Percentiles rank a stretch among this genome's conserved stretches.
phyloP scores from a whole-genome alignment of 352 stramenopile species.

The Pythium chondricola region DNA sequence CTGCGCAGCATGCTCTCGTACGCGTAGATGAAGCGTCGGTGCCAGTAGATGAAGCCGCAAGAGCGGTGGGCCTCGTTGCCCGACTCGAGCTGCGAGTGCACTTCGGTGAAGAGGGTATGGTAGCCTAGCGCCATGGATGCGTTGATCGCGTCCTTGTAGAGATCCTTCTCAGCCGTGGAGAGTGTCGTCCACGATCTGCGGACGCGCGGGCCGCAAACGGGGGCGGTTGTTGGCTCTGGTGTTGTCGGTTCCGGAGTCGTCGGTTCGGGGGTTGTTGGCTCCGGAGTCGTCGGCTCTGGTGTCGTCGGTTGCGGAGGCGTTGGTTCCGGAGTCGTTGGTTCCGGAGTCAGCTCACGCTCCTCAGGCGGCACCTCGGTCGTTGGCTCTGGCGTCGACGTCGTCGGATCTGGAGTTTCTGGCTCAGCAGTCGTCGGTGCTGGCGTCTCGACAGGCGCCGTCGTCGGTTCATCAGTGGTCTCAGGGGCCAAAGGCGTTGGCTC shows the following conservation, averaged over 20 bases:
- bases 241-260: slow-evolving; percentile 9
- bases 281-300: neutral
- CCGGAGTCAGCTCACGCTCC: neutral
- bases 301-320: neutral
- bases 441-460: neutral
- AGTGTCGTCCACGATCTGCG: slow-evolving; percentile 43
- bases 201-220: slow-evolving; percentile 33
- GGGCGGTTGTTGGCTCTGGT: slow-evolving; percentile 13
- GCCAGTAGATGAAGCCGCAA: slow-evolving; percentile 60
- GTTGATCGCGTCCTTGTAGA: slow-evolving; percentile 58
- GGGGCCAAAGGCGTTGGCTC: too few relatives aligned
- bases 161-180: slow-evolving; percentile 37
- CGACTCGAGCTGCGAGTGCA: slow-evolving; percentile 35
- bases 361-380: too few relatives aligned
- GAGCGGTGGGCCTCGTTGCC: slow-evolving; percentile 37
- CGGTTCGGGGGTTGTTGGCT: too few relatives aligned
- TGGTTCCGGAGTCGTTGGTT: neutral
- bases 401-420: neutral
- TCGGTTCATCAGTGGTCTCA: neutral
- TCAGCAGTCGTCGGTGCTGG: neutral
- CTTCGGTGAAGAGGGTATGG: slow-evolving; percentile 51
- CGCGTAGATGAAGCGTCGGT: slow-evolving; percentile 59
- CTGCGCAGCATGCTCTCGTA: slow-evolving; percentile 77
- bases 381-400: neutral
- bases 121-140: slow-evolving; percentile 41